Evolutionary conservation across 1,139 yeast species (phyloP), one percentile per base, ranked within the genome.

Genomic region (Dujonia santamariae): DNA sequence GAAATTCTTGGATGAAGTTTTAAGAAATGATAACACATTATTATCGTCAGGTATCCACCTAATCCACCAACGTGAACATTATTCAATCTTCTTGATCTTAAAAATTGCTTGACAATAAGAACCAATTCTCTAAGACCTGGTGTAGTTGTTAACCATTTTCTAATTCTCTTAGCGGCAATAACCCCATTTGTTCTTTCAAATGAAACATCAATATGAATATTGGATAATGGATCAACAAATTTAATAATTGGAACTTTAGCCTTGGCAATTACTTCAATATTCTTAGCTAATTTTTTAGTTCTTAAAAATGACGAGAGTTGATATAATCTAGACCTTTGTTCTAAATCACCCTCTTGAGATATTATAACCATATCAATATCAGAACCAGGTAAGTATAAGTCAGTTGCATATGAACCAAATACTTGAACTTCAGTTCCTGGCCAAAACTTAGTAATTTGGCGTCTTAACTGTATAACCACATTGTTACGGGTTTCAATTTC

Each of bases 231-330:
- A 46, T 92, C 98, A 8, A 84, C 81, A 57, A 90, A 87, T 57
- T 94, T 94, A 54, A 94, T 85, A 46, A 94, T 92, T 1, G 99
- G 99, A 7, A 94, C 98, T 43, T 92, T 80, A 2, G 98, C 96
- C 43, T 80, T 81, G 1, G 96, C 88, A 37, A 94, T 84, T 6
- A 92, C 95, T 51, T 86, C 95, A 22, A 90, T 83, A 33, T 79
- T 75, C 30, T 72, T 70, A 3, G 95, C 96, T 25, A 87, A 59
- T 7, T 73, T 72, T 36, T 72, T 66, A 25, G 72, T 67, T 48
- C 88, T 74, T 40, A 90, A 66, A 51, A 71, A 77, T 7, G 92
- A 76, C 2, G 96, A 80, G 12, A 92, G 65, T 46, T 84, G 84
- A 54, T 84, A 88, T 31, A 94, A 62, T 31, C 80, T 69, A 16